Evolutionary conservation across 768 basidiomycete genomes (phyloP), one percentile per base, ranked within the genome.

Genomic region (Cystobasidium ongulense): DNA sequence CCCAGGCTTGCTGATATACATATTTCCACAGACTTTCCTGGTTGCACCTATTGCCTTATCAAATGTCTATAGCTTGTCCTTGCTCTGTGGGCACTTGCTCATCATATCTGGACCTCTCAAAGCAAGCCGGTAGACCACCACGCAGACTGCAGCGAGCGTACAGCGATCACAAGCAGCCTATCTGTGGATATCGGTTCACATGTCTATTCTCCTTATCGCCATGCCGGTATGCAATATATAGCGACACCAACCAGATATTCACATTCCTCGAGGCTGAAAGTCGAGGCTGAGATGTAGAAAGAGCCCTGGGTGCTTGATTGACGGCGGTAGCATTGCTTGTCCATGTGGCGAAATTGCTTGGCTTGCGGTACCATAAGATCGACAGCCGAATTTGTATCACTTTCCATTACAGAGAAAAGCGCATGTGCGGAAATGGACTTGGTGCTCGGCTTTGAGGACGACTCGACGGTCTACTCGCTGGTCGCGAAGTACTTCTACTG

Each of bases 381-480:
- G 46, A 50, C 46, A 21, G 21, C 15, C 15, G 18, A 50, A 21
- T 4, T 8, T n/a, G n/a, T n/a, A n/a, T n/a, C n/a, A n/a, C n/a
- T n/a, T 46, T 46, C 13, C n/a, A 21, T 59, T 31, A 59, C 57
- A 59, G 25, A 13, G 57, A 59, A 23, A 59, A 59, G 57, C 57
- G 57, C 57, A 59, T 59, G 21, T 59, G 57, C 11, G 57, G 57
- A 23, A 59, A 59, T 27, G 57, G 63, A 38, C 63, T 64, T 23
- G 63, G 27, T 21, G 27, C 10, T 38, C 36, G 13, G 35, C 50
- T 54, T 8, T 46, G 68, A 46, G 68, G 68, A 3, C 68, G 23
- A 71, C 68, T 71, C 17, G 29, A 5, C 21, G 68, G 35, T 15
- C 65, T 39, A 33, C 65, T 67, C 5, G 65, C 10, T 23, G 65